Evolutionary conservation across 352 stramenopile genomes (phyloP).

Genomic region (Pythium dissotocum): DNA sequence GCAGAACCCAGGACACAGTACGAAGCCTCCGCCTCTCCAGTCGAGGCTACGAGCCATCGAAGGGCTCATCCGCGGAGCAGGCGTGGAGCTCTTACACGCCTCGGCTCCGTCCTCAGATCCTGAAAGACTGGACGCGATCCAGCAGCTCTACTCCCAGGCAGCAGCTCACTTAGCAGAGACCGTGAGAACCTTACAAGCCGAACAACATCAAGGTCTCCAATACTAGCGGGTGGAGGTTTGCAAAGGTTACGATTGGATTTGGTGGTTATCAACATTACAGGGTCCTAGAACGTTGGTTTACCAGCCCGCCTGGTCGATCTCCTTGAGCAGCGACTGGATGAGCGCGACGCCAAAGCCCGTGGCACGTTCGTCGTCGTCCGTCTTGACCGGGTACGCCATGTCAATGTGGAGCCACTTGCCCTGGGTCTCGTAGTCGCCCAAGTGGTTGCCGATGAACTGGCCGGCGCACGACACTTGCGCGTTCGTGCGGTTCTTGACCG

Average conservation of each 20-base stretch:
- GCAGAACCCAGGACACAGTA: background rate
- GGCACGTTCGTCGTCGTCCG: constrained; percentile 72
- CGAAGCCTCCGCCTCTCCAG: background rate
- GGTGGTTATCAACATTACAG: constrained; percentile 4
- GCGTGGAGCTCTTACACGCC: background rate
- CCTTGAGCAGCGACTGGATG: constrained; percentile 68
- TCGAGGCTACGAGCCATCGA: constrained; percentile 1
- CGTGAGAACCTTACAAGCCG: background rate
- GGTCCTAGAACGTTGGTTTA: no score
- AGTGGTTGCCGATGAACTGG: constrained; percentile 95
- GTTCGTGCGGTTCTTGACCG: constrained; percentile 92
- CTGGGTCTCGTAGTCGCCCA: constrained; percentile 80
- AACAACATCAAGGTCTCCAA: constrained; percentile 1
- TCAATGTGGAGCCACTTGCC: constrained; percentile 95
- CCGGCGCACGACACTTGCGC: constrained; percentile 92
- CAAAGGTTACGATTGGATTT: background rate
- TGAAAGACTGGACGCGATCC: background rate
- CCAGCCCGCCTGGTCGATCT: constrained; percentile 51
- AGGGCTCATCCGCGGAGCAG: constrained; percentile 8
- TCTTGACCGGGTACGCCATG: constrained; percentile 91
- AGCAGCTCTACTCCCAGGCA: constrained; percentile 14
- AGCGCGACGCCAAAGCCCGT: constrained; percentile 95
- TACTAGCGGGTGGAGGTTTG: background rate
- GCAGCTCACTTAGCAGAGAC: constrained; percentile 19
- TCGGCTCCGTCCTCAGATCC: background rate